Percentiles rank a stretch among this genome's conserved stretches.
phyloP scores from a whole-genome alignment of 2,329 filamentous ascomycete species.

The Nannizziopsis barbatae region DNA sequence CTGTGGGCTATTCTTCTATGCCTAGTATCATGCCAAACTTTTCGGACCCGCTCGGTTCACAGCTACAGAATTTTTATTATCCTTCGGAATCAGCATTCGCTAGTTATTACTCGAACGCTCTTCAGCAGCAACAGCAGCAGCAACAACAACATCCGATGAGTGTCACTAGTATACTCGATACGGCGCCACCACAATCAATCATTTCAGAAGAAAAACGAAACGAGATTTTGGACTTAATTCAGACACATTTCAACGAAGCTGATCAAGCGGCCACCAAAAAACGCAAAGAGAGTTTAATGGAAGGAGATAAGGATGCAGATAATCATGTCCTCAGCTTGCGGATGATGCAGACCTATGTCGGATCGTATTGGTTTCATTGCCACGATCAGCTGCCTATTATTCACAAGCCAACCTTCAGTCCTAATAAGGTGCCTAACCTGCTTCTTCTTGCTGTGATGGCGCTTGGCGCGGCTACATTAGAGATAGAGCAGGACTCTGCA shows the following conservation, averaged over 20 bases:
- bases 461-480: slow-evolving; percentile 80
- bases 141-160: slow-evolving; percentile 70
- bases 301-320: slow-evolving; percentile 59
- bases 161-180: slow-evolving; percentile 72
- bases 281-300: slow-evolving; percentile 63
- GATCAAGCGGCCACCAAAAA: slow-evolving; percentile 62
- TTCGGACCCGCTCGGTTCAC: slow-evolving; percentile 31
- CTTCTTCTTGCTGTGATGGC: slow-evolving; percentile 81
- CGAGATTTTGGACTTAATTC: slow-evolving; percentile 72
- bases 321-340: slow-evolving; percentile 62
- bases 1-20: slow-evolving; percentile 40
- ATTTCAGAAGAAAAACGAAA: slow-evolving; percentile 81
- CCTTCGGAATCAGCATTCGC: slow-evolving; percentile 40
- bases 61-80: slow-evolving; percentile 42
- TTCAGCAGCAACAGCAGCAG: slow-evolving; percentile 46
- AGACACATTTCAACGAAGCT: slow-evolving; percentile 67
- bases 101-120: slow-evolving; percentile 39
- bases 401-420: slow-evolving; percentile 85
- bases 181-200: slow-evolving; percentile 64
- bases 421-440: slow-evolving; percentile 74
- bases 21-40: slow-evolving; percentile 33
- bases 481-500: slow-evolving; percentile 64
- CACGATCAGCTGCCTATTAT: slow-evolving; percentile 89
- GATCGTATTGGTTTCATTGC: slow-evolving; percentile 90
- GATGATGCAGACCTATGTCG: slow-evolving; percentile 93